Percentiles rank a stretch among this genome's conserved stretches.
Evolutionary conservation across 345 rosid genomes (phyloP).

Genomic region (Kandelia obovata): DNA sequence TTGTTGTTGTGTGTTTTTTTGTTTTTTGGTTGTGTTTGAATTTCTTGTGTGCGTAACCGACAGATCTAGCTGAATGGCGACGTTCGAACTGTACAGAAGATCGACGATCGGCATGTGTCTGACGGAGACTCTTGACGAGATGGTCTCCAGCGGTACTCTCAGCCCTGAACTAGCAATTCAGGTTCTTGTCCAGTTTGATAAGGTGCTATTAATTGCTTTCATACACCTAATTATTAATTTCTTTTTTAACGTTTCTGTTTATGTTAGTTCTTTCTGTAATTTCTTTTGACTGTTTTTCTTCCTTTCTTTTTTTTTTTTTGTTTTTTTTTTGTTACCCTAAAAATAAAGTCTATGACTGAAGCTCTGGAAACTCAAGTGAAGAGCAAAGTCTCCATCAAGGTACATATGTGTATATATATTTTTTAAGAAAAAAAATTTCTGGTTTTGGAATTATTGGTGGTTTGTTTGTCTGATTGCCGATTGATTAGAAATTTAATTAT

Average conservation of each 20-base stretch:
- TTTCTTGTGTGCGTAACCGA: constrained; percentile 5
- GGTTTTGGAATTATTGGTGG: neutral
- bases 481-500: too few relatives aligned
- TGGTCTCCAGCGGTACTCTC: constrained; percentile 87
- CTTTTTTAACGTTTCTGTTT: neutral
- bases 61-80: constrained; percentile 62
- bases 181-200: constrained; percentile 94
- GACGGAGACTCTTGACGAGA: constrained; percentile 93
- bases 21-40: neutral
- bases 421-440: neutral
- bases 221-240: neutral
- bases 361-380: constrained; percentile 88
- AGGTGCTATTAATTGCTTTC: constrained; percentile 41
- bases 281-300: neutral
- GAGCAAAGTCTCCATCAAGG: constrained; percentile 89
- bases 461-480: too few relatives aligned
- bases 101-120: constrained; percentile 97
- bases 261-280: neutral
- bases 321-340: neutral
- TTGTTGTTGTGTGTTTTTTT: neutral
- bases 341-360: constrained; percentile 84
- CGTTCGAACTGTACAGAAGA: constrained; percentile 93
- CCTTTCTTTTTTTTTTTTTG: neutral
- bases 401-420: constrained; percentile 9
- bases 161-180: constrained; percentile 93